Percentiles rank a stretch among this genome's conserved stretches.
These are phyloP conservation scores for Ascosphaera acerosa DNA, from an alignment of 2,329 filamentous ascomycete species.

Conservation along the genomic window DNA sequence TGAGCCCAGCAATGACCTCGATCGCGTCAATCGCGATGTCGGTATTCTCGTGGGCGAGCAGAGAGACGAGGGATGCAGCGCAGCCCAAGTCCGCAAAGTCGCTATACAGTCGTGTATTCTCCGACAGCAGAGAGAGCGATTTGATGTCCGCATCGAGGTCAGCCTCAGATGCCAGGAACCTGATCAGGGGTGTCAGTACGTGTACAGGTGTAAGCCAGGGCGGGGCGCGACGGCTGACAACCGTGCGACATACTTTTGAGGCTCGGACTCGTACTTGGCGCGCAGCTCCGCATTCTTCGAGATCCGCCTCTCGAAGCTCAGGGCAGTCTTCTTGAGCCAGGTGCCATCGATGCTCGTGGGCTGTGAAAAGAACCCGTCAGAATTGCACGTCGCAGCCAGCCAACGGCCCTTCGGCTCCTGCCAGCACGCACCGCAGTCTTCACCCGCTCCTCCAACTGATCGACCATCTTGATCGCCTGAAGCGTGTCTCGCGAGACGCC, in stretches of 20 bases:
- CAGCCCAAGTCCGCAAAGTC: constrained; percentile 57
- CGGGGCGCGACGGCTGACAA: too few relatives aligned
- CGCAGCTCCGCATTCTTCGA: constrained; percentile 74
- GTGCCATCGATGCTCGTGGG: constrained; percentile 56
- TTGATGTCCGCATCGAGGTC: constrained; percentile 80
- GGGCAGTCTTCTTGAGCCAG: constrained; percentile 60
- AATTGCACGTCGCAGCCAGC: not conserved
- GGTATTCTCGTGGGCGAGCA: constrained; percentile 86
- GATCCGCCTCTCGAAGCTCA: constrained; percentile 77
- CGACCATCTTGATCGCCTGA: constrained; percentile 69
- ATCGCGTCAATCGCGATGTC: constrained; percentile 85
- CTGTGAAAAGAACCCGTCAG: constrained; percentile 5
- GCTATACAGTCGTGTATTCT: constrained; percentile 59
- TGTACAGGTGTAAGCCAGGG: too few relatives aligned
- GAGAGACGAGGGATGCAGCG: constrained; percentile 44
- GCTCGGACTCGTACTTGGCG: constrained; percentile 57
- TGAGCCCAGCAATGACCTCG: constrained; percentile 72
- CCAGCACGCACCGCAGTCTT: constrained; percentile 15
- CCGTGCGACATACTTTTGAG: constrained; percentile 46
- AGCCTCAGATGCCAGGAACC: constrained; percentile 59
- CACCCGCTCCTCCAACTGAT: constrained; percentile 34
- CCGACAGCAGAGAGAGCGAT: constrained; percentile 57
- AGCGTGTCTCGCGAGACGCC: constrained; percentile 62
- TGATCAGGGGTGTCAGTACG: constrained; percentile 8
- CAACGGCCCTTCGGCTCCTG: not conserved